Evolutionary conservation across 176 grass and related monocot genomes (phyloP), one percentile per base, ranked within the genome.

Genomic region (Raddia distichophylla): DNA sequence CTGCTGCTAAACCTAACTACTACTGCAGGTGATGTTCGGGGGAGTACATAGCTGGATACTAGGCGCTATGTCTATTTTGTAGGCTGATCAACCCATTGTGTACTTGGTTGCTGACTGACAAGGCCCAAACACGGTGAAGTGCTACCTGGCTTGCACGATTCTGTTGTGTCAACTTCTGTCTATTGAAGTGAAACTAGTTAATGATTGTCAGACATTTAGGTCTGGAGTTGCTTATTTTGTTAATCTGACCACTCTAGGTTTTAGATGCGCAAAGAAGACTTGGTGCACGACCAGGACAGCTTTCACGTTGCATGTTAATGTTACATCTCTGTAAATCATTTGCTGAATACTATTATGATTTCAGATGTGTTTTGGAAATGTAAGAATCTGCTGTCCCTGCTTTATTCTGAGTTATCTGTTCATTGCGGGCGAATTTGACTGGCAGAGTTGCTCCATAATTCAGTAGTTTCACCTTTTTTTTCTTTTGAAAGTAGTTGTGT

Each of bases 21-120:
- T 75, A 73, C 32, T 80, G 52, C 75, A 91, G 89, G 56, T 65
- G 40, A 20, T 1, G 49, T 69, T 59, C 15, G 80, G 63, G 75
- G 89, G 84, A 79, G 89, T 90, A 86, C 61, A 90, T 90, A 90
- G 71, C 56, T 78, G 89, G 75, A 86, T 87, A 91, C 80, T 83
- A 83, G 80, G 27, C 62, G 55, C 6, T 17, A 77, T 79, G 68
- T 80, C 73, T 78, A 69, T 83, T 90, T 86, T 86, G 83, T 83
- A 86, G 79, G 70, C 69, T 69, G 88, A 86, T 90, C 84, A 87
- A 90, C 62, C 42, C 61, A 54, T 64, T 48, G 17, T 55, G 59
- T 48, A 53, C 80, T 62, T 75, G 75, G 75, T 90, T 90, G 75
- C 80, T 90, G 80, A 86, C 87, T 69, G 77, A 89, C 50, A 77